These are phyloP conservation scores for Kazachstania bromeliacearum DNA, from an alignment of 805 yeast genomes.

Conservation along the genomic window DNA sequence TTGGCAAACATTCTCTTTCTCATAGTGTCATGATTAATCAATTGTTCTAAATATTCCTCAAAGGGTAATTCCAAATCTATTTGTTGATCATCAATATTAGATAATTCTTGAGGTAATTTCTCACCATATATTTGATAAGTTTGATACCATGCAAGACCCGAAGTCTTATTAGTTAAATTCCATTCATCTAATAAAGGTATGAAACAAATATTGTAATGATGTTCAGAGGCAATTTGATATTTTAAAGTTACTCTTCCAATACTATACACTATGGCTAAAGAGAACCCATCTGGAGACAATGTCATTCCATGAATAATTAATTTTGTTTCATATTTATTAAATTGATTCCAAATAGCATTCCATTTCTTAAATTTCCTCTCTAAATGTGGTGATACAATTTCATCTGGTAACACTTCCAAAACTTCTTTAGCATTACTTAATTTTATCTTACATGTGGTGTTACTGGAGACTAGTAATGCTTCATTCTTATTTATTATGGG, in stretches of 20 bases:
- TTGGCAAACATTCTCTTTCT: slow-evolving; percentile 17
- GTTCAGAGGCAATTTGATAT: slow-evolving; percentile 24
- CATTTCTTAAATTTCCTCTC: slow-evolving; percentile 24
- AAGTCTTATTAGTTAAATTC: slow-evolving; percentile 17
- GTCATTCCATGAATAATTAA: slow-evolving; percentile 23
- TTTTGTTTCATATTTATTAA: slow-evolving; percentile 21
- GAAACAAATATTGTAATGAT: slow-evolving; percentile 17
- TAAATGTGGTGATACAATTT: slow-evolving; percentile 17
- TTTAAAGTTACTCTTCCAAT: slow-evolving; percentile 22
- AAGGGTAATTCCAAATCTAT: slow-evolving; percentile 14
- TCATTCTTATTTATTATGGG: slow-evolving; percentile 9
- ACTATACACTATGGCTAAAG: slow-evolving; percentile 22
- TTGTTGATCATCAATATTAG: background rate
- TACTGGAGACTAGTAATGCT: slow-evolving; percentile 15
- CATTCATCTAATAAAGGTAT: slow-evolving; percentile 23
- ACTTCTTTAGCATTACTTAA: slow-evolving; percentile 8
- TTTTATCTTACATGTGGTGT: slow-evolving; percentile 11
- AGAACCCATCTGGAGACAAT: slow-evolving; percentile 23
- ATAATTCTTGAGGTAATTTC: slow-evolving; percentile 11
- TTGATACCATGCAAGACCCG: slow-evolving; percentile 30
- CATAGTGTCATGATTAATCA: slow-evolving; percentile 13
- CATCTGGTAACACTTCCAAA: slow-evolving; percentile 11
- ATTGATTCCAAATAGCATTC: slow-evolving; percentile 20
- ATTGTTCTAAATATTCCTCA: slow-evolving; percentile 12
- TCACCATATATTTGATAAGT: slow-evolving; percentile 22